Evolutionary conservation across 2,329 filamentous ascomycete genomes (phyloP), one percentile per base, ranked within the genome.

Genomic region (Elsinoe australis): DNA sequence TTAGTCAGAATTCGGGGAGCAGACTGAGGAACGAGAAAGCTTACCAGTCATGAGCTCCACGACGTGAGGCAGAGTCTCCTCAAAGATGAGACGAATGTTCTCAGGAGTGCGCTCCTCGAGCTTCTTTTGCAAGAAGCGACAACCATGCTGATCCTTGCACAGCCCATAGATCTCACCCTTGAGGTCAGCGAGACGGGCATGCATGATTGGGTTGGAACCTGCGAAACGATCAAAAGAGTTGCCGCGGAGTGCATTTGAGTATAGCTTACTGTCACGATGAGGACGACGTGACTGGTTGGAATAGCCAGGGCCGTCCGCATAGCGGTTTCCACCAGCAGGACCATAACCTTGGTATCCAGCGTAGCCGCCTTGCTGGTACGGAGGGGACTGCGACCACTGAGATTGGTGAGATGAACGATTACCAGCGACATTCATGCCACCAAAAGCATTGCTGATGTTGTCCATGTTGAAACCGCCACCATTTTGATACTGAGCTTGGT

Each of bases 91-190:
- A 65, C 94, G 85, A 45, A 95, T 78, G 59, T 94, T 80, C 21
- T 90, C 83, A 4, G 83, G 77, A 56, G 83, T 82, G 58, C 84
- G 84, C 61, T 94, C 90, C 69, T 98, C 92, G 4, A 98, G 76
- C 71, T 96, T 95, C 74, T 94, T 92, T 71, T 98, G 92, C 49
- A 98, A 72, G 65, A 92, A 98, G 51, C 92, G 85, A 61, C 92
- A 98, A 51, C 92, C 92, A 66, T 98, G 89, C 69, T 98, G 92
- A 61, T 98, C 92, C 69, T 95, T 96, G 76, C 90, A 96, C 28
- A 95, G 73, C 44, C 80, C 76, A 65, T 95, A 94, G 59, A 98
- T 87, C 59, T 88, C 83, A 41, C 88, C 87, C 28, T 76, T 75
- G 59, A 92, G 83, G 26, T 82, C 78, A 62, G 95, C 87, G 17